Evolutionary conservation across 2,329 filamentous ascomycete species (phyloP).

Genomic region (Aspergillus glaucus): DNA sequence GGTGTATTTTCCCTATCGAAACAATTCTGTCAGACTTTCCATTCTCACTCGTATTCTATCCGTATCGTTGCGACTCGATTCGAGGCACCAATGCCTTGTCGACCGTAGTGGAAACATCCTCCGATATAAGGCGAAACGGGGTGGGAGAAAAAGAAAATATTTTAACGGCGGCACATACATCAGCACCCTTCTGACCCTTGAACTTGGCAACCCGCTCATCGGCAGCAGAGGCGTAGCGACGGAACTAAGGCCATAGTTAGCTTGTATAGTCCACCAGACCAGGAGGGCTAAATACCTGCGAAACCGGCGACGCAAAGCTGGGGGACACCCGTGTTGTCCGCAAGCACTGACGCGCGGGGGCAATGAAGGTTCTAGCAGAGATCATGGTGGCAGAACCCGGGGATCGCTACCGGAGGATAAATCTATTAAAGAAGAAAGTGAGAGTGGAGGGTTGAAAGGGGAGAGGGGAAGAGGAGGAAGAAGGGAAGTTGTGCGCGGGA

Average conservation of each 20-base stretch:
- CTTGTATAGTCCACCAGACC: neutral
- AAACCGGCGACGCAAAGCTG: slow-evolving; percentile 43
- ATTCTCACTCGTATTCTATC: neutral
- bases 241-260: slow-evolving; percentile 36
- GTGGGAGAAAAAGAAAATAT: slow-evolving; percentile 9
- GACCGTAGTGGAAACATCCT: slow-evolving; percentile 15
- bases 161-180: slow-evolving; percentile 55
- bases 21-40: slow-evolving; percentile 10
- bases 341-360: slow-evolving; percentile 72
- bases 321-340: slow-evolving; percentile 53
- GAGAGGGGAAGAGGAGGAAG: slow-evolving; percentile 15
- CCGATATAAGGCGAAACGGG: slow-evolving; percentile 20
- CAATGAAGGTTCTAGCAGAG: slow-evolving; percentile 70
- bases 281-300: slow-evolving; percentile 49
- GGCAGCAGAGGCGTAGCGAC: slow-evolving; percentile 53
- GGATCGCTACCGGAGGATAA: slow-evolving; percentile 8
- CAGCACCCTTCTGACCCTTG: slow-evolving; percentile 78
- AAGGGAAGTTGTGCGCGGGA: slow-evolving; percentile 19
- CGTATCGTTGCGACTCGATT: neutral
- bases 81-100: neutral
- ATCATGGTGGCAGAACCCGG: slow-evolving; percentile 60
- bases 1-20: slow-evolving; percentile 76
- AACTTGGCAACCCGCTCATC: slow-evolving; percentile 82
- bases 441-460: slow-evolving; percentile 5
- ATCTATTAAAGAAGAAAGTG: slow-evolving; percentile 18